phyloP scores from a whole-genome alignment of 306 rosid genomes.

The Neltuma alba region DNA sequence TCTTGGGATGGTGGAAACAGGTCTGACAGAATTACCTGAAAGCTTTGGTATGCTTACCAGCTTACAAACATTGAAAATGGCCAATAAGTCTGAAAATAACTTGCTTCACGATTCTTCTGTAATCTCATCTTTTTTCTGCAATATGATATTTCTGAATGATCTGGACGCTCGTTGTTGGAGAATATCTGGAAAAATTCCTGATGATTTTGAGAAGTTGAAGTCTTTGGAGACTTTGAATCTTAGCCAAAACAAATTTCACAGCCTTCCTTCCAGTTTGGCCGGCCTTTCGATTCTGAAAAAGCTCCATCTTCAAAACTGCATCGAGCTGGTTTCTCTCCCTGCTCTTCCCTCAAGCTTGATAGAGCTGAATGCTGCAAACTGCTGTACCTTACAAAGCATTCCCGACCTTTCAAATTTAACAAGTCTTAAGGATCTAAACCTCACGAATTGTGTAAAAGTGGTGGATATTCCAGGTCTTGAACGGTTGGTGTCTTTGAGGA shows the following conservation, averaged over 20 bases:
- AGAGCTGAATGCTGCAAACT: conserved; percentile 49
- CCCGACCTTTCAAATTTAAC: conserved; percentile 56
- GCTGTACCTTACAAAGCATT: conserved; percentile 49
- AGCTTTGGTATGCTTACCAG: conserved; percentile 64
- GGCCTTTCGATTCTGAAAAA: conserved; percentile 52
- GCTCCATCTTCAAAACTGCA: conserved; percentile 47
- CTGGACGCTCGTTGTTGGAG: conserved; percentile 54
- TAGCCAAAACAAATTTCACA: conserved; percentile 44
- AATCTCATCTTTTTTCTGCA: conserved; percentile 55
- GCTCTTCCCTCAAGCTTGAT: conserved; percentile 69
- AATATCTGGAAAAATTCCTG: conserved; percentile 58
- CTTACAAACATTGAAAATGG: conserved; percentile 53
- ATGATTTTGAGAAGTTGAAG: conserved; percentile 60
- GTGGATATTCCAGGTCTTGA: conserved; percentile 70
- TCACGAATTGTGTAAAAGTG: conserved; percentile 59
- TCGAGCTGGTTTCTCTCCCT: conserved; percentile 56
- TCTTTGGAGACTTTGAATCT: conserved; percentile 50
- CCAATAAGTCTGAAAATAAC: conserved; percentile 34
- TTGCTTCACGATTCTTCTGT: conserved; percentile 22
- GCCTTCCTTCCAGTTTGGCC: conserved; percentile 66
- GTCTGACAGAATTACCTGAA: conserved; percentile 55
- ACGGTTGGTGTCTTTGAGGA: conserved; percentile 56
- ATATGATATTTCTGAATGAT: conserved; percentile 45
- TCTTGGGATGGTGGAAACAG: conserved; percentile 53
- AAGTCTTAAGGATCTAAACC: conserved; percentile 49